Evolutionary conservation across 441 rosid species (phyloP), one percentile per base, ranked within the genome.

Genomic region (Bocquillonia castaneifolia): DNA sequence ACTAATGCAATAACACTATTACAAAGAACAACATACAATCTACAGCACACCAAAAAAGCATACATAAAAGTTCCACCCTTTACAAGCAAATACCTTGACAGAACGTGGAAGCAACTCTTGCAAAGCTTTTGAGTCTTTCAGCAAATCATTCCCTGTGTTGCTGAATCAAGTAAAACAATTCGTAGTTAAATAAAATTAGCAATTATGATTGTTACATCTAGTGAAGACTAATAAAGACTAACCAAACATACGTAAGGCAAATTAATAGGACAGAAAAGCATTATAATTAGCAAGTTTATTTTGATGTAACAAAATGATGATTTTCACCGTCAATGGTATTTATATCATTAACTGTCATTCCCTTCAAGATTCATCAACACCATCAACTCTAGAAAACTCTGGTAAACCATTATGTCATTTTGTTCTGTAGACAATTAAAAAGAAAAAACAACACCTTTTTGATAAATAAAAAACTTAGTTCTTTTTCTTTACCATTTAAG

Each of bases 81-180:
- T 53, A 1, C 14, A 10, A 7, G 54, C 29, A n/a, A 22, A 3
- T 71, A 84, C 86, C 86, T 81, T 73, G 4, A 57, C 71, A 55
- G 83, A 61, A 56, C 68, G 70, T 40, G 87, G 88, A 64, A 85
- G 84, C 73, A 82, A 72, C 65, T 80, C 76, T 37, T 76, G 82
- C 76, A 77, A 61, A 32, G 81, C 80, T 71, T n/a, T 74, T 75
- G 39, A 88, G 67, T 67, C 76, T 70, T 61, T 80, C 80, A 47
- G 75, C 72, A 68, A 84, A 79, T 53, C 72, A 56, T 65, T 62
- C 59, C 82, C 73, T 84, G 44, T 86, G 84, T 64, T 63, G 64
- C 86, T 84, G 84, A 60, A 68, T 57, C 23, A 31, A 28, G 15
- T 28, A 37, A 36, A 39, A 63, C 18, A 54, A 69, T 17, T 23